Percentiles rank a stretch among this genome's conserved stretches.
phyloP scores from a whole-genome alignment of 2,329 filamentous ascomycete species.

The Capronia americana region DNA sequence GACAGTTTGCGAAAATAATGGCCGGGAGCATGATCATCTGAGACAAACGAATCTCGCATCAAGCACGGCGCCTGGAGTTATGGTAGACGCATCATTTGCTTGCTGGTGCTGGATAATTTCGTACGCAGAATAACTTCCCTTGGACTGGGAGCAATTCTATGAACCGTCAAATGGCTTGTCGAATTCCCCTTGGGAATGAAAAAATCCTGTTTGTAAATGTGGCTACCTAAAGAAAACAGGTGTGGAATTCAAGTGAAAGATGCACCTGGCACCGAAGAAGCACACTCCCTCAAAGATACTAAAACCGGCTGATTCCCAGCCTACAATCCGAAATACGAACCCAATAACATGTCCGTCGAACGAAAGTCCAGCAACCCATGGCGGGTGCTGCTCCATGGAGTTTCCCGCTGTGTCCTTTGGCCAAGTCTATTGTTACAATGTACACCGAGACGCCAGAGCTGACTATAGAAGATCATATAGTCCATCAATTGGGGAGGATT shows the following conservation, averaged over 20 bases:
- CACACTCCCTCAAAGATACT: not conserved
- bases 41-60: not conserved
- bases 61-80: conserved; percentile 30
- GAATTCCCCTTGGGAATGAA: not conserved
- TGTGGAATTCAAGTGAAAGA: not conserved
- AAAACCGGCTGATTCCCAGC: not conserved
- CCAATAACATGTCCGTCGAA: not conserved
- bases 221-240: not conserved
- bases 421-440: not conserved
- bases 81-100: not conserved
- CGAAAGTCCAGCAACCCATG: not conserved
- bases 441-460: not conserved
- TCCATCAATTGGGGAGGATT: conserved; percentile 27
- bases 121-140: not conserved
- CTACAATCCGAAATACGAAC: not conserved
- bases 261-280: not conserved
- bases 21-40: not conserved
- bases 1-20: conserved; percentile 74
- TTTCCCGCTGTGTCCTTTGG: not conserved
- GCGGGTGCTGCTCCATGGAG: not conserved
- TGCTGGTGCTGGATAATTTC: not conserved
- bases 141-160: not conserved
- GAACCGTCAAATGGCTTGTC: not conserved
- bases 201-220: not conserved
- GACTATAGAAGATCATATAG: not conserved